Percentiles rank a stretch among this genome's conserved stretches.
phyloP scores from a whole-genome alignment of 2,329 filamentous ascomycete genomes.

The Sporothrix luriei region DNA sequence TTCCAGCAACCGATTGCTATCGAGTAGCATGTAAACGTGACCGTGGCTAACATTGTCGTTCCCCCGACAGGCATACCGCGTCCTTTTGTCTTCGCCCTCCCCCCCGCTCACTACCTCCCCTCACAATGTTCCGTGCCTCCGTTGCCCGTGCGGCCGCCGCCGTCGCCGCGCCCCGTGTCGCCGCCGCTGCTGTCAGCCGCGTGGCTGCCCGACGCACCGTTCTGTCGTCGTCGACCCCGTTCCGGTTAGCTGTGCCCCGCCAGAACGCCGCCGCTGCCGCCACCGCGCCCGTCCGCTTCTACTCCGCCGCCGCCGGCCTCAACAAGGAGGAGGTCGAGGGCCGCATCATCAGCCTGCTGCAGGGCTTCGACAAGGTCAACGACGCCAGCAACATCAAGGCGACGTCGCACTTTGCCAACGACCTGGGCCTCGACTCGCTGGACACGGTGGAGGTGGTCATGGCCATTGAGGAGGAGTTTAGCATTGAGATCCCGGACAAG shows the following conservation, averaged over 20 bases:
- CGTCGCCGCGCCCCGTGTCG: slow-evolving; percentile 57
- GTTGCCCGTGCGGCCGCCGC: slow-evolving; percentile 36
- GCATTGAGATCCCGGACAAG: slow-evolving; percentile 98
- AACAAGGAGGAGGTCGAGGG: slow-evolving; percentile 72
- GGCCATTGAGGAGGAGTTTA: slow-evolving; percentile 93
- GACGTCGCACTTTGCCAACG: slow-evolving; percentile 90
- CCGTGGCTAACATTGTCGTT: no score
- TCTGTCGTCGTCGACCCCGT: background rate
- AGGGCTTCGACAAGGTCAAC: slow-evolving; percentile 96
- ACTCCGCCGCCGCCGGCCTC: slow-evolving; percentile 79
- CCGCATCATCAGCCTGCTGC: slow-evolving; percentile 86
- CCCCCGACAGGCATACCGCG: background rate
- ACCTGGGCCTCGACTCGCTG: slow-evolving; percentile 94
- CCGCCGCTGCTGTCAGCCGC: slow-evolving; percentile 57
- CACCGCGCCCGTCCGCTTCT: slow-evolving; percentile 68
- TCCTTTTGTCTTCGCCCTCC: background rate
- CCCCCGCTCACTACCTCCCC: background rate
- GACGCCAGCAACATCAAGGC: slow-evolving; percentile 74
- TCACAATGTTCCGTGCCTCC: slow-evolving; percentile 82
- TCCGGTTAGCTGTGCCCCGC: background rate
- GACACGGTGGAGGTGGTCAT: slow-evolving; percentile 99
- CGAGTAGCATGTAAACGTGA: no score
- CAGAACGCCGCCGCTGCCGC: slow-evolving; percentile 55
- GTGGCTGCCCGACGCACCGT: slow-evolving; percentile 40
- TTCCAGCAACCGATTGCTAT: background rate